Evolutionary conservation across 2,329 filamentous ascomycete species (phyloP), one percentile per base, ranked within the genome.

Genomic region (Plectosphaerella plurivora): DNA sequence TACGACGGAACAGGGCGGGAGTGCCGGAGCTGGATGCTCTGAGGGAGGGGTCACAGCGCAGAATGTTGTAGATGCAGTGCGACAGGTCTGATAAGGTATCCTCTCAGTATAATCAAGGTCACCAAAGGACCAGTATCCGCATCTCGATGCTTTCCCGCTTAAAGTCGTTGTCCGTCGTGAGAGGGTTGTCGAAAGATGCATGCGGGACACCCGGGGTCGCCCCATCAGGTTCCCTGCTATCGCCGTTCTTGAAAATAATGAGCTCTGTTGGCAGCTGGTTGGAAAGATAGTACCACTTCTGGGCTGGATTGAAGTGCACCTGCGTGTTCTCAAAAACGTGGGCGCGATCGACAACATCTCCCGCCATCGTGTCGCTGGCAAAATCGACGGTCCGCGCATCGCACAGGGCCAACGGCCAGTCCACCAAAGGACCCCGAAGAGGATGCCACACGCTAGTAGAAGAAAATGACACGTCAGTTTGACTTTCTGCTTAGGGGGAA

Each of bases 391-490:
- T 56, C 15, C 47, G 46, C 4, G 58, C 59, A 37, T 60, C 58
- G 37, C 58, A 60, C 12, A 61, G 42, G 12, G 56, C 58, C 24
- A 61, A 51, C 15, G 59, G 59, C 59, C 58, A 60, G 52, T 61
- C 59, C 46, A 57, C 53, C 2, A 60, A 53, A 3, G 59, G 59
- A 3, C 58, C 58, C 15, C 16, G 37, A 3, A 61, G 49, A 5
- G 59, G 59, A 49, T 60, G 57, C 59, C 59, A 61, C 16, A 55
- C 58, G 42, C 59, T 61, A 50, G 5, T n/a, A 22, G 22, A 5
- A 22, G 58, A 54, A 22, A 60, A 59, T 57, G 12, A 9, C 37
- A 41, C 58, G 62, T 60, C 60, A 64, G 53, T 14, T 3, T 16
- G 8, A 37, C 35, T 37, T 37, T n/a, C 35, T 37, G 35, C 3